Evolutionary conservation across 441 rosid species (phyloP).

Genomic region (Adansonia madagascariensis): DNA sequence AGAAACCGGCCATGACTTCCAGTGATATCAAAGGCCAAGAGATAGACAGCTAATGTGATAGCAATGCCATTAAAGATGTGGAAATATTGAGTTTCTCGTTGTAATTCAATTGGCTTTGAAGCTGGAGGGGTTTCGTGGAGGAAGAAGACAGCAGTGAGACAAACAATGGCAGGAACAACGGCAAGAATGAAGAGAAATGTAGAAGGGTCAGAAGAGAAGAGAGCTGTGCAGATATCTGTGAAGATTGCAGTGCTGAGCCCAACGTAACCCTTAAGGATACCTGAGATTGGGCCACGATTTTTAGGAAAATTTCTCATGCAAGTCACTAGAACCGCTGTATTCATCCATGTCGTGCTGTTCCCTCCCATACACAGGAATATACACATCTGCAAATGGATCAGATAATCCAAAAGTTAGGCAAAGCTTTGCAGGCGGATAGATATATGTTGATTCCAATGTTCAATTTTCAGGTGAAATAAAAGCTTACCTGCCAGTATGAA

Average conservation of each 20-base stretch:
- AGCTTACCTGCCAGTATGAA: constrained; percentile 52
- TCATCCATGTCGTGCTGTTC: constrained; percentile 69
- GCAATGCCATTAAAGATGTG: constrained; percentile 50
- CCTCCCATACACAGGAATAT: constrained; percentile 62
- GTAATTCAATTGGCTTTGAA: constrained; percentile 31
- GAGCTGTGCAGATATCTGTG: constrained; percentile 58
- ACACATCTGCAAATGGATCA: constrained; percentile 47
- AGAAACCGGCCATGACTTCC: constrained; percentile 43
- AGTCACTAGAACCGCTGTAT: constrained; percentile 62
- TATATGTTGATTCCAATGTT: background rate
- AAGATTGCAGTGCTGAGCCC: constrained; percentile 64
- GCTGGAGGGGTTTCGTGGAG: constrained; percentile 53
- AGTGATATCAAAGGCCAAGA: constrained; percentile 50
- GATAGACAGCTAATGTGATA: constrained; percentile 50
- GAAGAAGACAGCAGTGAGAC: constrained; percentile 54
- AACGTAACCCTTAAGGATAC: constrained; percentile 59
- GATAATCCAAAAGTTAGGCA: background rate
- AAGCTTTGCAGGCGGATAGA: background rate
- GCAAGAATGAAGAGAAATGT: constrained; percentile 52
- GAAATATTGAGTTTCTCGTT: constrained; percentile 48
- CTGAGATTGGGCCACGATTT: constrained; percentile 62
- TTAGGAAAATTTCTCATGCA: constrained; percentile 56
- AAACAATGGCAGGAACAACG: constrained; percentile 48
- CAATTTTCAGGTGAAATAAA: too few species aligned
- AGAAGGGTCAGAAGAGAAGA: constrained; percentile 50